phyloP scores from a whole-genome alignment of 1,139 yeast species.

The Ashbya aceris region DNA sequence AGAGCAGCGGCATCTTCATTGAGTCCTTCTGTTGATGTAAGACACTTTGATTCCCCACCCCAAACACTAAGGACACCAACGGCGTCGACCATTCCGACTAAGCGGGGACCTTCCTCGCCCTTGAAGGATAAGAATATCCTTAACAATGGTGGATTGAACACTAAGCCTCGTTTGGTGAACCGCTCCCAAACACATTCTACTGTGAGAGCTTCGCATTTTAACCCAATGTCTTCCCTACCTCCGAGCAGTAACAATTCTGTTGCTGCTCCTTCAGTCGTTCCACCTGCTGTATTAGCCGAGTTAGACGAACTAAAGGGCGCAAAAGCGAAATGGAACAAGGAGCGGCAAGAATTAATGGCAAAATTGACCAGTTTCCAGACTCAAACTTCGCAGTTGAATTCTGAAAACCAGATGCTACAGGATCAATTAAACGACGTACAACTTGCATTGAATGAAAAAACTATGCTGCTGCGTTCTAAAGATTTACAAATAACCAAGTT shows the following conservation, averaged over 20 bases:
- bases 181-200: background rate
- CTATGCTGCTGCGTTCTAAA: conserved; percentile 17
- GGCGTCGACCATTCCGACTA: conserved; percentile 43
- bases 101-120: conserved; percentile 61
- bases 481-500: conserved; percentile 17
- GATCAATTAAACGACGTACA: conserved; percentile 32
- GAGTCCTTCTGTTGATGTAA: background rate
- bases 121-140: conserved; percentile 32
- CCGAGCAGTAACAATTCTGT: background rate
- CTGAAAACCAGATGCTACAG: conserved; percentile 38
- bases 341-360: conserved; percentile 33
- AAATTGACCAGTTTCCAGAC: conserved; percentile 9
- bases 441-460: conserved; percentile 16
- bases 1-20: too few relatives aligned
- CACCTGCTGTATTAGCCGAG: conserved; percentile 32
- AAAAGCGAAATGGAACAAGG: conserved; percentile 42
- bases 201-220: background rate
- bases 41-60: background rate
- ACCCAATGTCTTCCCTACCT: background rate
- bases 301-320: conserved; percentile 45
- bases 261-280: background rate
- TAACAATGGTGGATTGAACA: background rate
- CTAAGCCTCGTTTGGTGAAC: conserved; percentile 1
- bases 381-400: conserved; percentile 14
- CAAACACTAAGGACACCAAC: background rate